A percentile compares a stretch with the other conserved stretches of the same genome.
Conservation (phyloP, 2,329 filamentous ascomycete genomes). For the Chaetomiaceae sp. region DNA sequence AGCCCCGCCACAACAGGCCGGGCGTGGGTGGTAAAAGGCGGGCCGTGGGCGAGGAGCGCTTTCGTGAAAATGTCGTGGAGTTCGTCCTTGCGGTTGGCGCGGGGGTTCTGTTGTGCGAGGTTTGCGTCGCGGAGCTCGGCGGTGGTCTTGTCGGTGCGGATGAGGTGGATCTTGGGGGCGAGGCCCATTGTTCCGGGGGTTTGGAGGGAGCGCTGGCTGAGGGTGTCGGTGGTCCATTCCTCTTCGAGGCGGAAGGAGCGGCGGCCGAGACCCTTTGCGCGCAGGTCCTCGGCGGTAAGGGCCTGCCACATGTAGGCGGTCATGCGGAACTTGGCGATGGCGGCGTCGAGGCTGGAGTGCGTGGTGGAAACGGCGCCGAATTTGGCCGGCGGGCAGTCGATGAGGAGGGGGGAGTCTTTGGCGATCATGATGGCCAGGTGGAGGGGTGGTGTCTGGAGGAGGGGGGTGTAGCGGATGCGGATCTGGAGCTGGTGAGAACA, state of each 20-base stretch:
- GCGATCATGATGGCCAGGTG: constrained; percentile 67
- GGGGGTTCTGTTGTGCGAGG: constrained; percentile 58
- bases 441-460: constrained; percentile 55
- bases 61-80: constrained; percentile 38
- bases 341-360: constrained; percentile 52
- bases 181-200: constrained; percentile 14
- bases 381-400: constrained; percentile 61
- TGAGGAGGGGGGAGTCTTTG: constrained; percentile 64
- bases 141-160: constrained; percentile 62
- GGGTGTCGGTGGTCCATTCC: constrained; percentile 64
- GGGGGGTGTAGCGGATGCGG: constrained; percentile 48
- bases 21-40: constrained; percentile 29
- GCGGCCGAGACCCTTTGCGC: constrained; percentile 61
- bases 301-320: constrained; percentile 74
- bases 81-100: constrained; percentile 52
- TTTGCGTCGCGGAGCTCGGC: constrained; percentile 62
- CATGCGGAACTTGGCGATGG: constrained; percentile 67
- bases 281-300: constrained; percentile 71
- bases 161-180: constrained; percentile 62
- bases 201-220: constrained; percentile 39
- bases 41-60: constrained; percentile 42
- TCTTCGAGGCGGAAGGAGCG: constrained; percentile 71
- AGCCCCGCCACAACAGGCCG: constrained; percentile 66
- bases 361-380: constrained; percentile 50
- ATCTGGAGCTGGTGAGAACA: constrained; percentile 1